Evolutionary conservation across 148 eudicot species (phyloP).

Genomic region (Camellia lanceoleosa): DNA sequence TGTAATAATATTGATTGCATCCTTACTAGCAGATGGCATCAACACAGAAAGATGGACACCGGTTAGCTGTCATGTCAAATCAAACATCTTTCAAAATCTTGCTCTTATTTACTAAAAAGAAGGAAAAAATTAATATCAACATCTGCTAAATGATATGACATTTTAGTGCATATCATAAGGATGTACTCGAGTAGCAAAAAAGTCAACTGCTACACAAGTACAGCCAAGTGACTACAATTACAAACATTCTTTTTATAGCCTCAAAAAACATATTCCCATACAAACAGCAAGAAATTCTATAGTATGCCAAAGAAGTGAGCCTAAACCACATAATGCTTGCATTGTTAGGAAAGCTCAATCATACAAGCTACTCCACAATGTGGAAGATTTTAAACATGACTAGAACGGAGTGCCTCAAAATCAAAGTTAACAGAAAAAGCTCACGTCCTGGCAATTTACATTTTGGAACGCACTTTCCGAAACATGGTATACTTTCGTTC

Average conservation of each 20-base stretch:
- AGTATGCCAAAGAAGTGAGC: neutral
- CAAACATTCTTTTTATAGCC: neutral
- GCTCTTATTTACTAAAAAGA: neutral
- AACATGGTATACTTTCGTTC: too few species aligned
- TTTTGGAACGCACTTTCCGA: too few species aligned
- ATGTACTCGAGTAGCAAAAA: neutral
- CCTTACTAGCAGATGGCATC: slow-evolving; percentile 71
- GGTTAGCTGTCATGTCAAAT: slow-evolving; percentile 44
- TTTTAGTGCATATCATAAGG: neutral
- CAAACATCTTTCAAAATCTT: neutral
- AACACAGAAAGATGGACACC: slow-evolving; percentile 64
- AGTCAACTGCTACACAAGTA: neutral
- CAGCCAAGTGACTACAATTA: neutral
- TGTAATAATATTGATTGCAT: slow-evolving; percentile 64
- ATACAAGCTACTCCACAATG: neutral
- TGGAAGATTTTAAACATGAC: neutral
- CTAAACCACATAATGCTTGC: neutral
- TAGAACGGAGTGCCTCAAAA: neutral
- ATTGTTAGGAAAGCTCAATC: neutral
- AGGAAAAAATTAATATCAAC: neutral
- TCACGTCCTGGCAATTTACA: too few species aligned
- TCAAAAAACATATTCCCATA: neutral
- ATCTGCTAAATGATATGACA: neutral
- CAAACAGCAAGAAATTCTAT: neutral
- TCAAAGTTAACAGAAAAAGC: too few species aligned